phyloP scores from a whole-genome alignment of 2,329 filamentous ascomycete species.

The Phaeosphaeriaceae sp. region DNA sequence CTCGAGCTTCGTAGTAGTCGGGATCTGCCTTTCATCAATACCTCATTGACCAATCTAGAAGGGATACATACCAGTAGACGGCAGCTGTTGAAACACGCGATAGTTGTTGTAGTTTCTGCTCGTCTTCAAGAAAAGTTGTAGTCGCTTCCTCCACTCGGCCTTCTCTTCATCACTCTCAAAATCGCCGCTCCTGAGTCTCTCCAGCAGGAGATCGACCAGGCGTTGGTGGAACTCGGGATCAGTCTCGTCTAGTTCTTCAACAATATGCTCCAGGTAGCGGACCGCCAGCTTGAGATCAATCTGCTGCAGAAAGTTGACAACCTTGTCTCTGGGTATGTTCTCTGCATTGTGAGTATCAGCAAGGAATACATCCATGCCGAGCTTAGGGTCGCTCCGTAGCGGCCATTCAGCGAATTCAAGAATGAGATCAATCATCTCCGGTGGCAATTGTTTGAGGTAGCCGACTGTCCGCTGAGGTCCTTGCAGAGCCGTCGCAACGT shows the following conservation, averaged over 20 bases:
- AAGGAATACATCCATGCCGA: slow-evolving; percentile 92
- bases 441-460: slow-evolving; percentile 88
- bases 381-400: slow-evolving; percentile 70
- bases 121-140: slow-evolving; percentile 76
- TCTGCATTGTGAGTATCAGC: slow-evolving; percentile 96
- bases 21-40: slow-evolving; percentile 64
- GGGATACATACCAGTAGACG: slow-evolving; percentile 71
- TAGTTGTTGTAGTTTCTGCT: slow-evolving; percentile 83
- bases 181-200: slow-evolving; percentile 53
- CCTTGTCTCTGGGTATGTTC: slow-evolving; percentile 77
- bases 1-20: slow-evolving; percentile 85
- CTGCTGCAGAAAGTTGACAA: slow-evolving; percentile 74
- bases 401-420: slow-evolving; percentile 93
- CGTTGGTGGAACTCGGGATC: slow-evolving; percentile 88
- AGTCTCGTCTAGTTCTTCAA: slow-evolving; percentile 82
- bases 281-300: slow-evolving; percentile 77
- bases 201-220: slow-evolving; percentile 75
- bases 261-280: slow-evolving; percentile 87
- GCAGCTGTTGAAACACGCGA: slow-evolving; percentile 78
- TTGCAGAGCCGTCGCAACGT: slow-evolving; percentile 65
- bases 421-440: slow-evolving; percentile 87
- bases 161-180: slow-evolving; percentile 46
- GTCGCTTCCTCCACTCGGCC: slow-evolving; percentile 64
- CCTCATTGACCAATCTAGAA: too few relatives aligned
- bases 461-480: slow-evolving; percentile 84